phyloP scores from a whole-genome alignment of 805 yeast genomes.

The Debaryomyces prosopidis region DNA sequence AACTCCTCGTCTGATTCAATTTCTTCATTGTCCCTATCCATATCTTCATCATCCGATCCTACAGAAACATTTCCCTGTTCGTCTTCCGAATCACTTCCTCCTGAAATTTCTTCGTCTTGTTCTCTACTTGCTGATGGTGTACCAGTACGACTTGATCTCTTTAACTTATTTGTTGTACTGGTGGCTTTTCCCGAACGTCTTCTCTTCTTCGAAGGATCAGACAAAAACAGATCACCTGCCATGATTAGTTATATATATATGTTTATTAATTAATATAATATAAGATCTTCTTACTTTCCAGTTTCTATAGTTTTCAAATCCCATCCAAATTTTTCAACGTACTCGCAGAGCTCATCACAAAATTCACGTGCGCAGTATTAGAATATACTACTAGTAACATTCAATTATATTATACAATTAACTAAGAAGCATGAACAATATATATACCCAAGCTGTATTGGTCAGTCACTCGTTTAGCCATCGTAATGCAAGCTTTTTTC shows the following conservation, averaged over 20 bases:
- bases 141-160: constrained; percentile 16
- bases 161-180: constrained; percentile 15
- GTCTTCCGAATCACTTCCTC: constrained; percentile 50
- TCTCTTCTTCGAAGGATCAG: constrained; percentile 58
- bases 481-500: no score
- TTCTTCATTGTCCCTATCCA: constrained; percentile 40
- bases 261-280: not conserved
- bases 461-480: no score
- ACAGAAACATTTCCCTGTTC: constrained; percentile 42
- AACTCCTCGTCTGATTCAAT: constrained; percentile 71
- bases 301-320: not conserved
- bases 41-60: constrained; percentile 30
- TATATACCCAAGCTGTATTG: no score
- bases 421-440: not conserved
- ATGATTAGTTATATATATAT: constrained; percentile 17
- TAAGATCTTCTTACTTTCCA: not conserved
- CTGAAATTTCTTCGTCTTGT: constrained; percentile 58
- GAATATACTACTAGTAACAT: not conserved
- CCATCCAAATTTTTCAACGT: not conserved
- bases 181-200: constrained; percentile 33
- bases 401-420: not conserved
- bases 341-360: constrained; percentile 3
- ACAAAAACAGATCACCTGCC: constrained; percentile 64
- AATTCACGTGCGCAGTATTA: constrained; percentile 3
- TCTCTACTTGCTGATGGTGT: constrained; percentile 6